Conservation (phyloP, 495 filamentous ascomycete genomes). For the Aspergillus panamensis region DNA sequence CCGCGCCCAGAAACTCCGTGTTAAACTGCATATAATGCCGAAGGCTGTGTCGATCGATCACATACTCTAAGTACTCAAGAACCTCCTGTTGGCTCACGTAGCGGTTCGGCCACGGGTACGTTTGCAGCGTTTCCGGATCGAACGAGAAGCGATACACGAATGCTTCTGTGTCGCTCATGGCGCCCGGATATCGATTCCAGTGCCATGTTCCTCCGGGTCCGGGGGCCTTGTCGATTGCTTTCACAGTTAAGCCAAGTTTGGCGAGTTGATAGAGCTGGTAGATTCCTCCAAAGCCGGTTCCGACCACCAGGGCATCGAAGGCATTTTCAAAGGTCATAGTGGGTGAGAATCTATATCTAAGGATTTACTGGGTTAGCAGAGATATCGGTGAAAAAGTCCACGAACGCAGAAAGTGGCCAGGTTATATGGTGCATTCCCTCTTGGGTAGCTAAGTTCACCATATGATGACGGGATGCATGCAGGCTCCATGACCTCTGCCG, state of each 20-base stretch:
- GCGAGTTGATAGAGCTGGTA: conserved; percentile 36
- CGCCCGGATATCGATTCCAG: conserved; percentile 29
- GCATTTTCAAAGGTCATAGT: conserved; percentile 19
- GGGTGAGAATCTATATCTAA: not conserved
- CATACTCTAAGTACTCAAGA: conserved; percentile 22
- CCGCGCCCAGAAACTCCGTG: conserved; percentile 18
- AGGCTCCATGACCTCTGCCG: too few species aligned
- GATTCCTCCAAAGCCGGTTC: conserved; percentile 47
- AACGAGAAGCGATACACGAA: conserved; percentile 28
- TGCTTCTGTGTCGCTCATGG: conserved; percentile 16
- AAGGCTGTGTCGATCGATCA: conserved; percentile 22
- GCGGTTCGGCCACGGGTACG: conserved; percentile 19
- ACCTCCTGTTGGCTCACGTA: conserved; percentile 25
- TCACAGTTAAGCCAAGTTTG: conserved; percentile 34
- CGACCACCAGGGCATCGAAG: conserved; percentile 52
- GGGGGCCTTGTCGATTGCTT: conserved; percentile 43
- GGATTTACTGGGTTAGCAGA: too few species aligned
- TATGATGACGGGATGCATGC: too few species aligned
- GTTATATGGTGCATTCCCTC: too few species aligned
- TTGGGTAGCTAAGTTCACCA: too few species aligned
- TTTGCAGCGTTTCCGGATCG: conserved; percentile 21
- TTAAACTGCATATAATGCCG: conserved; percentile 25
- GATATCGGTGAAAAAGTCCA: too few species aligned
- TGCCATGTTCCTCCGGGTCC: conserved; percentile 51
- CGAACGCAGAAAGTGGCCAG: too few species aligned